phyloP scores from a whole-genome alignment of 2,329 filamentous ascomycete genomes.

The Ustulina deusta region DNA sequence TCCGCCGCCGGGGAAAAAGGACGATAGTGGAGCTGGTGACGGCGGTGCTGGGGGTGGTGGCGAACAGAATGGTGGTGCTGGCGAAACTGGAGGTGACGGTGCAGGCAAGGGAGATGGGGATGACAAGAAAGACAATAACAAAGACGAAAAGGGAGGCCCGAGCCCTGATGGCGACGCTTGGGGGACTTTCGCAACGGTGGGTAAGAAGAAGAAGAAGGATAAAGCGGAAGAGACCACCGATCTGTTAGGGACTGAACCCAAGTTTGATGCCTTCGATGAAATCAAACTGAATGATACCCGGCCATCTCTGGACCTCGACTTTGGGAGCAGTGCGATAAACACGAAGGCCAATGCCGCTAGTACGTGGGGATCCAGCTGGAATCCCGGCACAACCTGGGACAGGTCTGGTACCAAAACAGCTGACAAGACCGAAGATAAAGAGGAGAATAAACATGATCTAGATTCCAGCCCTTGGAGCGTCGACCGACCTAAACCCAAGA shows the following conservation, averaged over 20 bases:
- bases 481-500: slow-evolving; percentile 63
- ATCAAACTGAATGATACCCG: slow-evolving; percentile 73
- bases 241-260: slow-evolving; percentile 50
- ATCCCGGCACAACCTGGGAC: slow-evolving; percentile 60
- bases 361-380: slow-evolving; percentile 71
- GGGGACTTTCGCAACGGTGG: slow-evolving; percentile 59
- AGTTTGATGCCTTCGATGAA: slow-evolving; percentile 72
- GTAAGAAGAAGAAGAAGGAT: slow-evolving; percentile 66
- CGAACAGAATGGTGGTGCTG: slow-evolving; percentile 52
- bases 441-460: slow-evolving; percentile 56
- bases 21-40: slow-evolving; percentile 53
- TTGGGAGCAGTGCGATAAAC: slow-evolving; percentile 58
- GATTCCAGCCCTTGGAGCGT: slow-evolving; percentile 64
- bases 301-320: slow-evolving; percentile 68
- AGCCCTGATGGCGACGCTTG: slow-evolving; percentile 55
- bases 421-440: slow-evolving; percentile 54
- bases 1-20: slow-evolving; percentile 52
- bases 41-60: slow-evolving; percentile 49
- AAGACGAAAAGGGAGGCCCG: slow-evolving; percentile 40
- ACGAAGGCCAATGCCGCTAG: slow-evolving; percentile 62
- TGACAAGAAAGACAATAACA: slow-evolving; percentile 36
- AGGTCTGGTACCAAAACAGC: slow-evolving; percentile 54
- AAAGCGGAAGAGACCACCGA: slow-evolving; percentile 54
- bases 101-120: slow-evolving; percentile 52
- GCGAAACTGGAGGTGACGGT: slow-evolving; percentile 47